Evolutionary conservation across 2,329 filamentous ascomycete species (phyloP), one percentile per base, ranked within the genome.

Genomic region (Simplicillium sp.): DNA sequence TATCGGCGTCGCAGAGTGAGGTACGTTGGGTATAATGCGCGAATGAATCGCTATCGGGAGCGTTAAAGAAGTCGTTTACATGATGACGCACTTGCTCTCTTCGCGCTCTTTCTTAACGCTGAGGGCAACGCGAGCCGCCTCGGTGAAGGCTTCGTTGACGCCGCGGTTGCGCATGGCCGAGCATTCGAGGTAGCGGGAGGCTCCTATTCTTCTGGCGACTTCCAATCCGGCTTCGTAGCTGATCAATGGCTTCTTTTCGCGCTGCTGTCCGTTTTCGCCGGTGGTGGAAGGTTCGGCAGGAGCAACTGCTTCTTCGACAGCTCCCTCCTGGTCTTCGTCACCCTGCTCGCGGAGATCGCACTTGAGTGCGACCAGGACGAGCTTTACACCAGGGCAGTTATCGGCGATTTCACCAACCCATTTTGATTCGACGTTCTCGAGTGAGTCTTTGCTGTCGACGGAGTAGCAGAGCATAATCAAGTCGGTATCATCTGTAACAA

Each of bases 401-500:
- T 98, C 92, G 47, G 89, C 86, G 50, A 98, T 98, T 65, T 98
- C 92, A 47, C 87, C 84, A 5, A 96, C 87, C 92, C 92, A 98
- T 68, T 98, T 98, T 53, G 87, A 90, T 63, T 95, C 88, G 46
- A 98, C 88, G 75, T 98, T 98, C 64, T 98, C 92, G 46, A 98
- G 79, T 3, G 89, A 96, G 63, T 96, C 89, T 51, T 84, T 87
- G 60, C 87, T 95, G 65, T 98, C 92, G 60, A 97, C 86, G 54
- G 86, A 92, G 67, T 97, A 98, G 71, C 92, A 98, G 52, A 98
- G 85, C 84, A 98, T 96, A 55, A 98, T 95, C 35, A 94, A 81
- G 58, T 98, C 92, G 40, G 92, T 98, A 60, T 98, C 92, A 50
- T 82, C 71, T 75, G 45, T 28, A 50, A 18, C 14, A 15, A 16